Evolutionary conservation across 1,139 yeast species (phyloP).

Genomic region (Sugiyamaella sp.): DNA sequence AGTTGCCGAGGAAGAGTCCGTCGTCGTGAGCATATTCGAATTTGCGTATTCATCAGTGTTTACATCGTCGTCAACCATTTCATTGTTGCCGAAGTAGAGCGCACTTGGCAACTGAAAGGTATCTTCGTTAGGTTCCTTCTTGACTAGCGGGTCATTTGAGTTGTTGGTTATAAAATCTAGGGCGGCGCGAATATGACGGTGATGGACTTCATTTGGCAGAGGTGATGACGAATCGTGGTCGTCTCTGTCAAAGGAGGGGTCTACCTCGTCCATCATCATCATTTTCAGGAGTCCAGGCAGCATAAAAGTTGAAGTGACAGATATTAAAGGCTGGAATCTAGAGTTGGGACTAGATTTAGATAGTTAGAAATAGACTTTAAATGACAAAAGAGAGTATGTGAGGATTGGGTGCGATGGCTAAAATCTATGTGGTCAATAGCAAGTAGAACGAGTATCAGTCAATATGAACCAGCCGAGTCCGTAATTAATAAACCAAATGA

Average conservation of each 20-base stretch:
- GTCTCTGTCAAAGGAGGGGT: background rate
- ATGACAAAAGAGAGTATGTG: too few species aligned
- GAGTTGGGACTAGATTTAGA: background rate
- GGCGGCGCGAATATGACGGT: slow-evolving; percentile 15
- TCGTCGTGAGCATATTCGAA: background rate
- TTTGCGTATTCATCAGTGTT: background rate
- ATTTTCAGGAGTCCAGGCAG: slow-evolving; percentile 11
- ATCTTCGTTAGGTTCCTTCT: background rate
- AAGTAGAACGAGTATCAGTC: too few species aligned
- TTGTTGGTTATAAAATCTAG: slow-evolving; percentile 5
- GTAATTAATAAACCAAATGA: too few species aligned
- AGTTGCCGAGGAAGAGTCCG: background rate
- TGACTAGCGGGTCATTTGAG: background rate
- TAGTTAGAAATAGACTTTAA: background rate
- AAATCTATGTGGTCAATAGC: too few species aligned
- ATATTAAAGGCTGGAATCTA: background rate
- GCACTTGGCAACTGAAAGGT: slow-evolving; percentile 10
- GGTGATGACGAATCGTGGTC: slow-evolving; percentile 4
- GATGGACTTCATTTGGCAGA: slow-evolving; percentile 4
- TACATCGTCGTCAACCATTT: slow-evolving; percentile 10
- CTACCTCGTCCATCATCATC: slow-evolving; percentile 12
- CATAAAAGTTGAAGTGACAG: background rate
- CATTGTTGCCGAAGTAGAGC: slow-evolving; percentile 12
- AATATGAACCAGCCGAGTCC: too few species aligned
- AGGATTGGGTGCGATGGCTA: too few species aligned